Conservation (phyloP, 1,284 basidiomycete species). For the Cutaneotrichosporon curvatum region DNA sequence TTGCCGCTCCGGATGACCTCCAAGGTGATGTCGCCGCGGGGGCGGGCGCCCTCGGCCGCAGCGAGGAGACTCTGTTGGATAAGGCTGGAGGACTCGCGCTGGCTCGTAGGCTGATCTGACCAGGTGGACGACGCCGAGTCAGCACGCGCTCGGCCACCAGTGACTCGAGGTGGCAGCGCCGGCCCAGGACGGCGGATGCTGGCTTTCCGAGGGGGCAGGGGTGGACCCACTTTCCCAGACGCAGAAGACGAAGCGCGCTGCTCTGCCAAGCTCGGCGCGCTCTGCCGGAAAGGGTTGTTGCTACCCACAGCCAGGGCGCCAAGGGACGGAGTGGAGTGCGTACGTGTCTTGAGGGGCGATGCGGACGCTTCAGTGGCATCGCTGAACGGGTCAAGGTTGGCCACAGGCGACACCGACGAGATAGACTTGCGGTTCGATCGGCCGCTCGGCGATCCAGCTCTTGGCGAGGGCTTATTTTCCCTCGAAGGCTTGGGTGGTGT, state of each 20-base stretch:
- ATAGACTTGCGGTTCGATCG: constrained; percentile 5
- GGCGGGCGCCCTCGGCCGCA: constrained; percentile 5
- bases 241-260: neutral
- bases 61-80: constrained; percentile 19
- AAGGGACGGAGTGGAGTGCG: constrained; percentile 2
- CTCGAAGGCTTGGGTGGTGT: neutral
- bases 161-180: neutral
- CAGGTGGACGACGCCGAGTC: constrained; percentile 16
- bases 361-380: constrained; percentile 1
- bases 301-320: constrained; percentile 6
- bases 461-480: too few species aligned
- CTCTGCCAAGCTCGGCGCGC: neutral
- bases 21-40: constrained; percentile 2
- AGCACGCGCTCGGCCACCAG: neutral
- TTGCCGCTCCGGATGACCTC: constrained; percentile 15
- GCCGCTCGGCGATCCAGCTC: neutral
- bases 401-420: neutral
- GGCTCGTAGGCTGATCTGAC: constrained; percentile 15
- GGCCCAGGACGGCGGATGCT: constrained; percentile 7
- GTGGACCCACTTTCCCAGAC: constrained; percentile 6
- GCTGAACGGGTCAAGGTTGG: constrained; percentile 16
- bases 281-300: constrained; percentile 15
- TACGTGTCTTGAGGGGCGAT: constrained; percentile 10
- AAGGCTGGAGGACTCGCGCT: constrained; percentile 7
- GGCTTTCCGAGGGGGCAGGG: constrained; percentile 17